A percentile compares a stretch with the other conserved stretches of the same genome.
Conservation (phyloP, 352 stramenopile genomes). For the Globisporangium viniferum region DNA sequence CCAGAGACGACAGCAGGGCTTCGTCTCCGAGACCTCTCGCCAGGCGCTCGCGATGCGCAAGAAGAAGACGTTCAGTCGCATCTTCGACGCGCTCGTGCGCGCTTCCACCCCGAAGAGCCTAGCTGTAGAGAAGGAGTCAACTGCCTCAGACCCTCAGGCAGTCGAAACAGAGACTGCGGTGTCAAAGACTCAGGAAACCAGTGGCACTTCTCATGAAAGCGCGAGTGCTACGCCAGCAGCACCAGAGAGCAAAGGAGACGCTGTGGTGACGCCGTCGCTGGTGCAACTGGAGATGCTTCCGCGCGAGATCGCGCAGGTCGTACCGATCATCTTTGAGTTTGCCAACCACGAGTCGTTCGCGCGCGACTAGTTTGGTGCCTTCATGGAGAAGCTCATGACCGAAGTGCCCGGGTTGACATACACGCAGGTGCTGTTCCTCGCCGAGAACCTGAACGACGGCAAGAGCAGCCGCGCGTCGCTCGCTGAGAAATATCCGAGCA, state of each 20-base stretch:
- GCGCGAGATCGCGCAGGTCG: slow-evolving; percentile 47
- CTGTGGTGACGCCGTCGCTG: slow-evolving; percentile 25
- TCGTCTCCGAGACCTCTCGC: slow-evolving; percentile 55
- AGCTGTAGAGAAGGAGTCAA: neutral
- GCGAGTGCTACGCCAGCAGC: neutral
- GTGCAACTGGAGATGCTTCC: slow-evolving; percentile 48
- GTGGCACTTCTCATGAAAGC: neutral
- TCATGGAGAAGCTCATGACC: slow-evolving; percentile 64
- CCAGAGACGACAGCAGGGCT: slow-evolving; percentile 43
- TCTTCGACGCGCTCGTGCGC: slow-evolving; percentile 43
- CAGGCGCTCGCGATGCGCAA: slow-evolving; percentile 56
- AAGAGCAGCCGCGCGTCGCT: slow-evolving; percentile 27
- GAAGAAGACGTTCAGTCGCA: slow-evolving; percentile 48
- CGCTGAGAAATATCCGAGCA: slow-evolving; percentile 10
- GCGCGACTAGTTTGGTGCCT: slow-evolving; percentile 32
- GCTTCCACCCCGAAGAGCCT: slow-evolving; percentile 5
- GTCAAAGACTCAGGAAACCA: neutral
- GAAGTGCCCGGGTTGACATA: slow-evolving; percentile 65
- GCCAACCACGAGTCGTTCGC: slow-evolving; percentile 46
- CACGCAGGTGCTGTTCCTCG: slow-evolving; percentile 70
- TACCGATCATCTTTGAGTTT: slow-evolving; percentile 66
- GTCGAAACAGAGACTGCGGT: neutral
- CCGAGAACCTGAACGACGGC: slow-evolving; percentile 44
- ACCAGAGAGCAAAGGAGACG: neutral
- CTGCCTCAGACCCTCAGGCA: neutral